These are phyloP conservation scores for Hirschfeldia incana DNA, from an alignment of 345 rosid species.

Conservation along the genomic window DNA sequence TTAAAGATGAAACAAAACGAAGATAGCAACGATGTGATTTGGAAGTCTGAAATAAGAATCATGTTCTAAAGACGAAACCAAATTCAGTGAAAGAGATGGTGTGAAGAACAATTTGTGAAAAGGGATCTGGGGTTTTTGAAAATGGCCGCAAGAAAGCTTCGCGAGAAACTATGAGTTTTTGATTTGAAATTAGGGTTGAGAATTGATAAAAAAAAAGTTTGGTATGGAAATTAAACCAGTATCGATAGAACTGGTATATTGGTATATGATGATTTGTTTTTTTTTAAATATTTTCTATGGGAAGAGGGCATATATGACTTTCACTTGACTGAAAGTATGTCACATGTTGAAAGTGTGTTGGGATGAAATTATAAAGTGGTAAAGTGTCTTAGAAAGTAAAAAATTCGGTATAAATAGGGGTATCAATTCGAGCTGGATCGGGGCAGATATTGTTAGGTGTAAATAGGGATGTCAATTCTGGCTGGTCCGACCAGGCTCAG, in stretches of 20 bases:
- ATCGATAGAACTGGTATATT: not conserved
- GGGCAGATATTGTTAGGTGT: too few species aligned
- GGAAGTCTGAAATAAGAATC: not conserved
- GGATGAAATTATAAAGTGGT: not conserved
- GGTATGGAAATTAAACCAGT: not conserved
- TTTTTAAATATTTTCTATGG: not conserved
- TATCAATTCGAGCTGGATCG: too few species aligned
- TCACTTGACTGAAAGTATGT: not conserved
- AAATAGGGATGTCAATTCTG: too few species aligned
- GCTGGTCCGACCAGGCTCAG: too few species aligned
- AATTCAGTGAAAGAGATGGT: not conserved
- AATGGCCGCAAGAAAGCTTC: not conserved
- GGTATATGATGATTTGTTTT: not conserved
- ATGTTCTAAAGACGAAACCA: not conserved
- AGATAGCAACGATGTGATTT: too few species aligned
- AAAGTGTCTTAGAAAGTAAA: not conserved
- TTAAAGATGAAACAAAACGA: not conserved
- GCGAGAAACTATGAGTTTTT: not conserved
- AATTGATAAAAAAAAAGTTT: not conserved
- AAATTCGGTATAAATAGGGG: too few species aligned
- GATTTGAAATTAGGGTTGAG: not conserved
- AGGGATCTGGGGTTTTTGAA: not conserved
- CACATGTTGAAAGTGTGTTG: not conserved
- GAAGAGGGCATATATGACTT: too few species aligned
- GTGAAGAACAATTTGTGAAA: not conserved